Evolutionary conservation across 805 yeast genomes (phyloP), one percentile per base, ranked within the genome.

Genomic region (Spencermartinsiella europaea): DNA sequence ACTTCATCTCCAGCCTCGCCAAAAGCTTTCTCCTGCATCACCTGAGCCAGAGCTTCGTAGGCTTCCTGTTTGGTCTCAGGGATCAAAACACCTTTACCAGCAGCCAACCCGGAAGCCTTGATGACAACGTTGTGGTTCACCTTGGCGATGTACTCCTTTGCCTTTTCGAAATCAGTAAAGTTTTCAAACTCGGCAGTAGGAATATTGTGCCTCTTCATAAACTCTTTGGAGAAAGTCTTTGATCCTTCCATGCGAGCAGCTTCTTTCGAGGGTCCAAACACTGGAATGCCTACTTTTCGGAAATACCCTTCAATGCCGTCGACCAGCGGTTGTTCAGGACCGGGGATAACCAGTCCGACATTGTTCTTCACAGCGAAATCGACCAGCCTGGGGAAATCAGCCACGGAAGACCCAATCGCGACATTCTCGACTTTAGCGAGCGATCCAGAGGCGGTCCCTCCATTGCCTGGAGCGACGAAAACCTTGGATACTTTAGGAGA

Each of bases 261-360:
- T 58, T 77, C 75, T 19, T 76, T 83, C 34, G 85, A 77, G n/a
- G 99, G 99, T 14, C 99, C 99, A 71, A 93, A 93, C 15, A 90
- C 96, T 21, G 96, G 95, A 54, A 93, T 82, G 54, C 99, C 99
- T 43, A 83, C 84, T 48, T 78, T 79, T 52, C 77, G 70, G 73
- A 93, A 89, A 45, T 71, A 71, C 15, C 81, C 66, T 21, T 90
- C 66, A 51, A 93, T 80, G 43, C 99, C 99, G 60, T 93, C 97
- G 27, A 95, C 97, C 52, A 95, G 74, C 33, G 99, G 98, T 69
- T 89, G 96, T 69, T 93, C 99, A n/a, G 99, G 99, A 28, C 99
- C 99, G 33, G 99, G 98, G 38, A 93, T 74, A 3, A 88, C 98
- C 47, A 93, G 72, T 43, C 73, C 76, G 45, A 93, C 75, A 3